phyloP scores from a whole-genome alignment of 768 basidiomycete species.

The Lentinula sp. region DNA sequence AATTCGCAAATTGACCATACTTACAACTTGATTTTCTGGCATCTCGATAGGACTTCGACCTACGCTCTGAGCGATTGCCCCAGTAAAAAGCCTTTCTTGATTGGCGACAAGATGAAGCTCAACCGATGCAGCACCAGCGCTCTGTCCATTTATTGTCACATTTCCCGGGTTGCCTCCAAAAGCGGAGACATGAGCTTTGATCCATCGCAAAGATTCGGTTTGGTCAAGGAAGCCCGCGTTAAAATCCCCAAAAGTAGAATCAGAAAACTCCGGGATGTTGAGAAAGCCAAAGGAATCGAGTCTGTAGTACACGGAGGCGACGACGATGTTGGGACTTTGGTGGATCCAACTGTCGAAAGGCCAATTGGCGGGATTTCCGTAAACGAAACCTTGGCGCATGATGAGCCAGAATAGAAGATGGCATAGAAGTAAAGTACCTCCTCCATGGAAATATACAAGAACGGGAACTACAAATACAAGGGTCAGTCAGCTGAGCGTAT shows the following conservation, averaged over 20 bases:
- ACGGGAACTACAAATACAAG: background rate
- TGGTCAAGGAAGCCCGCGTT: constrained; percentile 57
- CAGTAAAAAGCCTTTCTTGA: constrained; percentile 35
- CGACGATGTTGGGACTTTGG: constrained; percentile 54
- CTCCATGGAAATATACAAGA: constrained; percentile 41
- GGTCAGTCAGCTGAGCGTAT: background rate
- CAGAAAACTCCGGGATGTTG: constrained; percentile 37
- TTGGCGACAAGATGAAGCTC: constrained; percentile 52
- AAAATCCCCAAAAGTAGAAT: constrained; percentile 35
- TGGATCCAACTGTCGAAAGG: constrained; percentile 63
- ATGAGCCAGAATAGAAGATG: background rate
- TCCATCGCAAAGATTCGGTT: constrained; percentile 30
- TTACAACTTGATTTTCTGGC: constrained; percentile 46
- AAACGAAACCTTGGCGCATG: constrained; percentile 38
- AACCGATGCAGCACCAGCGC: constrained; percentile 50
- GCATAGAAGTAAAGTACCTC: constrained; percentile 17
- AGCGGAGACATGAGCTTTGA: constrained; percentile 26
- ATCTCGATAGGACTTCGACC: constrained; percentile 44
- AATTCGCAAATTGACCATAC: constrained; percentile 6
- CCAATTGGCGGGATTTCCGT: constrained; percentile 59
- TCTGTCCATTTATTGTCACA: constrained; percentile 54
- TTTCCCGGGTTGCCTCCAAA: constrained; percentile 33
- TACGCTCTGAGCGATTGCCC: constrained; percentile 59
- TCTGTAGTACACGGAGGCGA: constrained; percentile 64
- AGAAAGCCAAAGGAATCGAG: constrained; percentile 62